A percentile compares a stretch with the other conserved stretches of the same genome.
Conservation (phyloP, 106 monocot genomes). For the Dioscorea zingiberensis region DNA sequence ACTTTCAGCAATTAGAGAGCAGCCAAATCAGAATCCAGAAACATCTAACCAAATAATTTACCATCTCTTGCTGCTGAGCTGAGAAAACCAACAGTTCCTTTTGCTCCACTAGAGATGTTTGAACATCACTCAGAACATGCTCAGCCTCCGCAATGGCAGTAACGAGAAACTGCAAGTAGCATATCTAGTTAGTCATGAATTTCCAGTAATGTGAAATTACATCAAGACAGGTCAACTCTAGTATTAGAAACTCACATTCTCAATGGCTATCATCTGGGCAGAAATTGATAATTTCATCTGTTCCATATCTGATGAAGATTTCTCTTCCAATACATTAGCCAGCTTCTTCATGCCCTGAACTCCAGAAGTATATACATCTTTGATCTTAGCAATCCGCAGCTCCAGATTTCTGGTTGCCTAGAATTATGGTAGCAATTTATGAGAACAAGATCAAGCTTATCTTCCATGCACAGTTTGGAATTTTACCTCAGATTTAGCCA, state of each 20-base stretch:
- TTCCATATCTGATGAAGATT: conserved; percentile 27
- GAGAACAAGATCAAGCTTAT: background rate
- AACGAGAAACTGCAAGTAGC: conserved; percentile 43
- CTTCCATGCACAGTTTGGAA: background rate
- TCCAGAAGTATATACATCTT: conserved; percentile 38
- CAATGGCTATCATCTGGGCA: conserved; percentile 27
- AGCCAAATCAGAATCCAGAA: background rate
- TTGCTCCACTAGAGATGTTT: conserved; percentile 42
- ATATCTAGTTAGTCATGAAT: background rate
- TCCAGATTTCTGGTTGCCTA: conserved; percentile 46
- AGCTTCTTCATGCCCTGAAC: conserved; percentile 43
- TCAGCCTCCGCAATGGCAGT: conserved; percentile 49
- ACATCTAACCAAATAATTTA: conserved; percentile 10
- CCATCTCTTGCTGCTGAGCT: conserved; percentile 44
- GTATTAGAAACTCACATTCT: conserved; percentile 37
- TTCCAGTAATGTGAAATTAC: background rate
- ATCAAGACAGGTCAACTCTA: background rate
- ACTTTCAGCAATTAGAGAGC: background rate
- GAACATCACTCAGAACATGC: conserved; percentile 36
- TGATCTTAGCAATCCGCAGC: conserved; percentile 38
- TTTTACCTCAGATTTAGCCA: conserved; percentile 52
- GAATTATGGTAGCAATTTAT: background rate
- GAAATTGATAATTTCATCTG: conserved; percentile 24
- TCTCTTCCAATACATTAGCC: conserved; percentile 23
- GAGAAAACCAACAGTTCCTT: conserved; percentile 34